A percentile compares a stretch with the other conserved stretches of the same genome.
Conservation (phyloP, 225 moss, liverwort and hornwort species). For the Physcomitrium patens region DNA sequence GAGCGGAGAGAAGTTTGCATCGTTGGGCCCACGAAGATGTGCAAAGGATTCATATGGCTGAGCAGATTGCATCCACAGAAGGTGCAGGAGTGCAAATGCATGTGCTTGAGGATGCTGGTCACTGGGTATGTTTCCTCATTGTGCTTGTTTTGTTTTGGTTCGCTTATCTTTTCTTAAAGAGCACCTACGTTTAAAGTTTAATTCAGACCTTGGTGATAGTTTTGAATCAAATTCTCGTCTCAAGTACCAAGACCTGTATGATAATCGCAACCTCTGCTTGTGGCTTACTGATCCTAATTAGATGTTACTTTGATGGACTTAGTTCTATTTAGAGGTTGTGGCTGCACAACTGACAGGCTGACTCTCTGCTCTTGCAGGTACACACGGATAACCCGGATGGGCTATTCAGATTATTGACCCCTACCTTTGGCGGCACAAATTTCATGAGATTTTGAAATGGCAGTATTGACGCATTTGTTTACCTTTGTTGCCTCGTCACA, state of each 20-base stretch:
- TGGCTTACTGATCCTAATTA: no score
- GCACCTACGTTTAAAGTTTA: neutral
- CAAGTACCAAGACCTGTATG: neutral
- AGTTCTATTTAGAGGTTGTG: no score
- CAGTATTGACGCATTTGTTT: neutral
- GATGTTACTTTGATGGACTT: no score
- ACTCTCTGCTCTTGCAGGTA: slow-evolving; percentile 33
- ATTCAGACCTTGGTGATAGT: neutral
- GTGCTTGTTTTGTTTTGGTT: neutral
- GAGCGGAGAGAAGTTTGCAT: slow-evolving; percentile 94
- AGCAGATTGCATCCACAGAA: slow-evolving; percentile 82
- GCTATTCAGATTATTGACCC: slow-evolving; percentile 60
- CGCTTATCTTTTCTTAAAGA: neutral
- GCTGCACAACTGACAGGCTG: neutral
- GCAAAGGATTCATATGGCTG: slow-evolving; percentile 81
- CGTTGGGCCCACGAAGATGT: slow-evolving; percentile 95
- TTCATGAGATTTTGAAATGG: slow-evolving; percentile 40
- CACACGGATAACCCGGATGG: slow-evolving; percentile 78
- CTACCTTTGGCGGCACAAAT: slow-evolving; percentile 51
- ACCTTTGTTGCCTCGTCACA: slow-evolving; percentile 40
- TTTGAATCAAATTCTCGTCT: neutral
- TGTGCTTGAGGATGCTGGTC: slow-evolving; percentile 92
- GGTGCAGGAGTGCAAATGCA: slow-evolving; percentile 99
- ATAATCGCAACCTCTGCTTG: neutral
- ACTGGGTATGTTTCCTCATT: slow-evolving; percentile 70